Percentiles rank a stretch among this genome's conserved stretches.
phyloP scores from a whole-genome alignment of 805 yeast species.

The Cyberlindnera suaveolens region DNA sequence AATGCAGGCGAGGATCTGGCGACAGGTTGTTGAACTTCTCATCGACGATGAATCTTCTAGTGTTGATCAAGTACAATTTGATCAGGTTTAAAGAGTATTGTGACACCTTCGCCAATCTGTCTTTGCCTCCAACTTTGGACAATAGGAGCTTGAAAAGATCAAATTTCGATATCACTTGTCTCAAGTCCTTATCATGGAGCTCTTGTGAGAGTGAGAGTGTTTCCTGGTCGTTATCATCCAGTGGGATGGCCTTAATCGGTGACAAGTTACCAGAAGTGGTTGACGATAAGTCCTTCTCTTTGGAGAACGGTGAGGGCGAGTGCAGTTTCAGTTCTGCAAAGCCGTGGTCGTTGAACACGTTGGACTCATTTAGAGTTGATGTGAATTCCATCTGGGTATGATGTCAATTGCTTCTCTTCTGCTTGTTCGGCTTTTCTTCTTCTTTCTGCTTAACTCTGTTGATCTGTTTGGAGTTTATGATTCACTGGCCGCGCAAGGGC shows the following conservation, averaged over 20 bases:
- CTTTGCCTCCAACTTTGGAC: conserved; percentile 60
- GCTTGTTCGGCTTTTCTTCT: no score
- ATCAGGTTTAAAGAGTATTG: conserved; percentile 54
- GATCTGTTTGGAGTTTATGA: no score
- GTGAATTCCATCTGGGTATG: conserved; percentile 17
- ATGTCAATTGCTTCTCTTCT: no score
- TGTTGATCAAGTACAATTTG: conserved; percentile 38
- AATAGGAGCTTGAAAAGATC: conserved; percentile 49
- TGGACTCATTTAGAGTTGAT: conserved; percentile 12
- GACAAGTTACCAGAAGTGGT: conserved; percentile 3
- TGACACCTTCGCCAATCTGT: conserved; percentile 58
- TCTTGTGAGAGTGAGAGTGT: conserved; percentile 6
- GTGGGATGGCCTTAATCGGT: conserved; percentile 8
- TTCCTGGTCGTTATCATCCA: not conserved
- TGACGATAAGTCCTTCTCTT: conserved; percentile 2
- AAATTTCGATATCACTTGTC: conserved; percentile 10
- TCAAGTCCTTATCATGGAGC: conserved; percentile 6
- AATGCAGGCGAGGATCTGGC: conserved; percentile 22
- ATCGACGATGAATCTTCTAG: conserved; percentile 26
- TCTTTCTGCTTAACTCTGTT: no score
- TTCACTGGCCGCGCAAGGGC: no score
- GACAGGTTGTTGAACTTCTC: conserved; percentile 24
- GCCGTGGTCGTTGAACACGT: conserved; percentile 13
- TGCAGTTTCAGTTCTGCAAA: conserved; percentile 17
- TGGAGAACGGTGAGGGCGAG: conserved; percentile 17